phyloP scores from a whole-genome alignment of 2,329 filamentous ascomycete species.

The Aschersonia sp. region DNA sequence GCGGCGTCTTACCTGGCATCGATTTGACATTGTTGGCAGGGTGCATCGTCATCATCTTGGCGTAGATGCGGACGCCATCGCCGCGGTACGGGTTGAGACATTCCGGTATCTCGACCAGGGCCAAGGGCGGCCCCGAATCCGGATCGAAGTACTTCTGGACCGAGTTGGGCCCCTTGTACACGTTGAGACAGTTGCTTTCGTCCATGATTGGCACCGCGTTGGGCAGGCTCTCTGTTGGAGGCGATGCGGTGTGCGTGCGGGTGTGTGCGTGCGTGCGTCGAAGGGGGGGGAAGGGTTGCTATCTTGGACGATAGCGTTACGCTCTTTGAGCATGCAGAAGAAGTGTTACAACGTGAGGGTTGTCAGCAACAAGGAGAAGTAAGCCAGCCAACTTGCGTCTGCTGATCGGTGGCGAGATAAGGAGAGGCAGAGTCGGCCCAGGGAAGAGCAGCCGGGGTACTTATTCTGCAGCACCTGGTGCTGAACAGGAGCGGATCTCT shows the following conservation, averaged over 20 bases:
- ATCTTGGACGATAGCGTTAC: not conserved
- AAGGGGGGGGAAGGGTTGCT: not conserved
- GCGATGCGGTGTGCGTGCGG: too few species aligned
- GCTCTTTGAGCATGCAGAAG: not conserved
- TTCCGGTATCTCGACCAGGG: constrained; percentile 43
- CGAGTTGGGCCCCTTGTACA: constrained; percentile 41
- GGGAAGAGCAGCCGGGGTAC: not conserved
- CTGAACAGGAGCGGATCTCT: not conserved
- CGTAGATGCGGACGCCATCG: constrained; percentile 47
- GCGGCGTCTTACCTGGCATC: constrained; percentile 27
- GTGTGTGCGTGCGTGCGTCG: not conserved
- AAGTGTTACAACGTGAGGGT: not conserved
- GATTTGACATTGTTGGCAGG: constrained; percentile 49
- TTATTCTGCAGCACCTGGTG: not conserved
- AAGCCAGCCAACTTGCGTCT: not conserved
- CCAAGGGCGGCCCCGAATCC: constrained; percentile 38
- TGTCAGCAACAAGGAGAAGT: not conserved
- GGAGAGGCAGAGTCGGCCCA: not conserved
- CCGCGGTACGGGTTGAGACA: constrained; percentile 39
- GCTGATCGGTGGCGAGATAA: not conserved
- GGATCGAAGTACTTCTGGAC: constrained; percentile 44
- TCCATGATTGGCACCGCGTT: not conserved
- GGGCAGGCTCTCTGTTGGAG: not conserved
- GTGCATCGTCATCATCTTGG: constrained; percentile 49
- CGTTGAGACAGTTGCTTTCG: constrained; percentile 22